phyloP scores from a whole-genome alignment of 352 stramenopile genomes.

The Globisporangium apiculatum region DNA sequence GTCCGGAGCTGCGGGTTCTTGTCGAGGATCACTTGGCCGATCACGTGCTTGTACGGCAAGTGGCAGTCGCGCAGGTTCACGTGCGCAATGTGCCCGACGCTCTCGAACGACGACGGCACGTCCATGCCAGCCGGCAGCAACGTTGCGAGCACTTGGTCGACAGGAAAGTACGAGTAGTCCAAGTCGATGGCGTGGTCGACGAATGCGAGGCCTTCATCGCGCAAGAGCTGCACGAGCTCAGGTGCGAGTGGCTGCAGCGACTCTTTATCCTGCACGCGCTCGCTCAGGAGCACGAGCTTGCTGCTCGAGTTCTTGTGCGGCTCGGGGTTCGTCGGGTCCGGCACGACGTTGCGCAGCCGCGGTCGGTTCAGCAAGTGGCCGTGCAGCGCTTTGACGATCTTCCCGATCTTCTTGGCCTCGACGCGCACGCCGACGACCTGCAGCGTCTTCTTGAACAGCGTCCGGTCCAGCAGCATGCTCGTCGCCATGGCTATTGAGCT shows the following conservation, averaged over 20 bases:
- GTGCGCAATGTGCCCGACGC: conserved; percentile 95
- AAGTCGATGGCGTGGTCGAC: conserved; percentile 65
- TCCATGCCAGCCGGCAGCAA: conserved; percentile 77
- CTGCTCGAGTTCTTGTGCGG: conserved; percentile 54
- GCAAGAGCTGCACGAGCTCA: conserved; percentile 49
- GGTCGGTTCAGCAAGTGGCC: conserved; percentile 67
- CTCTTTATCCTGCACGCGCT: conserved; percentile 50
- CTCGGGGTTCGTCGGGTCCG: conserved; percentile 51
- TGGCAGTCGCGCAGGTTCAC: conserved; percentile 94
- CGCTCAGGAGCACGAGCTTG: conserved; percentile 67
- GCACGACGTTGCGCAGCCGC: conserved; percentile 69
- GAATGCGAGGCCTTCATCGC: conserved; percentile 47
- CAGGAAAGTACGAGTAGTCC: conserved; percentile 71
- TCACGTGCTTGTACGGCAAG: conserved; percentile 94
- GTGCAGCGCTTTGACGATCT: conserved; percentile 63
- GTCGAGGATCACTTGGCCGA: conserved; percentile 97
- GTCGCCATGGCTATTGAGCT: conserved; percentile 8
- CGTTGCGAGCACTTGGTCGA: conserved; percentile 74
- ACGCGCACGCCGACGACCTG: conserved; percentile 64
- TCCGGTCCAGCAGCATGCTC: conserved; percentile 49
- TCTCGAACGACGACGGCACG: conserved; percentile 94
- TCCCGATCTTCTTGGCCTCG: conserved; percentile 75
- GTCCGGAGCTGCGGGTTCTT: conserved; percentile 95
- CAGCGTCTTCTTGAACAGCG: conserved; percentile 63
- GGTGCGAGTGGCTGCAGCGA: conserved; percentile 41